A percentile compares a stretch with the other conserved stretches of the same genome.
These are phyloP conservation scores for Acacia concinna DNA, from an alignment of 331 rosid genomes.

Conservation along the genomic window DNA sequence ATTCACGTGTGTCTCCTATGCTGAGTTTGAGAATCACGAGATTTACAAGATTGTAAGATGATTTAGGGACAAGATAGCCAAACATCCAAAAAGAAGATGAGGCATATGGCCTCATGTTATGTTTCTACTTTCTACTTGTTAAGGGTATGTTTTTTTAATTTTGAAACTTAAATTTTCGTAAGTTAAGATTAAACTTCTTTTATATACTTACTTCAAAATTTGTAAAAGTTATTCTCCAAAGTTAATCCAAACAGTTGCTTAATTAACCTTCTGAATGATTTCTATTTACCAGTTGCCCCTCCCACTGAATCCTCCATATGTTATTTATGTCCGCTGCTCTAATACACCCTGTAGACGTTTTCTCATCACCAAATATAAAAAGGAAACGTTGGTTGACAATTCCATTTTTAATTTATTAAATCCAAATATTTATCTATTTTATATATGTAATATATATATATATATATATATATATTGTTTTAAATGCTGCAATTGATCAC, in stretches of 20 bases:
- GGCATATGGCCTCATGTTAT: background rate
- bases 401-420: too few relatives aligned
- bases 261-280: background rate
- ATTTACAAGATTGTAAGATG: background rate
- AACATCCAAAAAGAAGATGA: background rate
- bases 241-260: too few relatives aligned
- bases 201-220: too few relatives aligned
- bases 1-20: background rate
- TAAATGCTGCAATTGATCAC: too few relatives aligned
- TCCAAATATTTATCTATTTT: too few relatives aligned
- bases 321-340: background rate
- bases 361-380: background rate
- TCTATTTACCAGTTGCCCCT: background rate
- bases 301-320: background rate
- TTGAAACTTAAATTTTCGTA: too few relatives aligned
- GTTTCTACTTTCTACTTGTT: background rate
- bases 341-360: background rate
- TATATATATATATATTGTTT: too few relatives aligned
- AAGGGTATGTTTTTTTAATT: too few relatives aligned
- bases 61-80: background rate
- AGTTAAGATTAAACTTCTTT: too few relatives aligned
- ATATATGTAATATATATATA: too few relatives aligned
- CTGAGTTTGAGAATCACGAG: background rate
- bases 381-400: too few relatives aligned
- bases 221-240: too few relatives aligned